Evolutionary conservation across 225 moss, liverwort and hornwort genomes (phyloP).

Genomic region (Neckera pumila): DNA sequence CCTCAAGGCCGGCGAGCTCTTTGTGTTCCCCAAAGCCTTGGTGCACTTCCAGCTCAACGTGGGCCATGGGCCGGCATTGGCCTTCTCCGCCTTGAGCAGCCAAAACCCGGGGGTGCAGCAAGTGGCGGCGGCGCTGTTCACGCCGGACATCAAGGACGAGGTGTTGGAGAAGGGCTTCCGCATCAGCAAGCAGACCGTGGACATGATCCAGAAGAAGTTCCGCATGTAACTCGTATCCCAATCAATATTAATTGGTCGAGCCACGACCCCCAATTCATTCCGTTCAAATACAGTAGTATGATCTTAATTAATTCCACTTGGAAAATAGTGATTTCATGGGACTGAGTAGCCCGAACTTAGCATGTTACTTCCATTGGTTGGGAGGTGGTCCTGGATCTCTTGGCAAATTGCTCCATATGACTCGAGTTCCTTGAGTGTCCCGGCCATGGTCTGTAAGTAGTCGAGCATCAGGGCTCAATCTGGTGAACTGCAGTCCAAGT

Average conservation of each 20-base stretch:
- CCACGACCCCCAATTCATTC: too few species aligned
- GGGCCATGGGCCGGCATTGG: background rate
- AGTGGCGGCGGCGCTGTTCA: background rate
- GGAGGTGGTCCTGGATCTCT: background rate
- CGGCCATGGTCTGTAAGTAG: background rate
- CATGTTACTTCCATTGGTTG: background rate
- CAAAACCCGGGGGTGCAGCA: background rate
- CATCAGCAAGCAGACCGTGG: background rate
- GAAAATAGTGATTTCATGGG: too few species aligned
- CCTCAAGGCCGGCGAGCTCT: too few species aligned
- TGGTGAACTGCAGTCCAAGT: too few species aligned
- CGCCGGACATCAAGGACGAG: background rate
- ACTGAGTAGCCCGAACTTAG: too few species aligned
- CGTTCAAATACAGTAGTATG: too few species aligned
- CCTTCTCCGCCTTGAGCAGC: background rate
- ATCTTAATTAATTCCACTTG: too few species aligned
- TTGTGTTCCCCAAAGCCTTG: too few species aligned
- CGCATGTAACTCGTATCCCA: background rate
- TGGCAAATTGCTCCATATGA: background rate
- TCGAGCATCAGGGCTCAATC: too few species aligned
- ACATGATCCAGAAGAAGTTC: background rate
- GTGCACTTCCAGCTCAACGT: too few species aligned
- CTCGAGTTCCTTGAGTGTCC: too few species aligned
- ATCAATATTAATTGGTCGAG: too few species aligned
- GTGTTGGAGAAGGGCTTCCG: background rate